Base-by-base conservation (phyloP, 129 eudicot species). In the Glebionis coronaria region DNA sequence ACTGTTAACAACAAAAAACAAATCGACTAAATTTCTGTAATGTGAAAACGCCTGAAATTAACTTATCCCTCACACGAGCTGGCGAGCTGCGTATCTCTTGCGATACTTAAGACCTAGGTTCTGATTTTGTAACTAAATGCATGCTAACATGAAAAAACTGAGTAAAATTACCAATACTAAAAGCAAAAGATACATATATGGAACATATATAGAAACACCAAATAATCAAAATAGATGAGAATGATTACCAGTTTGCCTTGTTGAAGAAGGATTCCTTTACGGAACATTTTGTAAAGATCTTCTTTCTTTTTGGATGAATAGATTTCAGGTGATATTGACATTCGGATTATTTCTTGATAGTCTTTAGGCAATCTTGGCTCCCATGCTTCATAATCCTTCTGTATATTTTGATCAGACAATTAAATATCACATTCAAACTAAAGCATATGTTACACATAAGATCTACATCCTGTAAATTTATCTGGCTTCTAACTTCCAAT, bases 251-350 rank as follows among this genome's bases (percentile, higher is more conserved):
- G 27, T 49, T 49, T 65, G n/a, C 44, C 58, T 8, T 29, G 19
- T 65, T 28, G 46, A 23, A 65, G 51, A 21, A 46, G 70, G 57
- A 65, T 65, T 65, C 70, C 70, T 46, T 65, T 19, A 14, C 2
- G 3, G 18, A 65, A 25, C 56, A 46, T 46, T 21, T 23, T 12
- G 7, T 23, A 65, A 5, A 65, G 44, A 45, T 65, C 69, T 9
- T 21, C 27, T 45, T 46, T 65, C 56, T 12, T 65, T 46, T 21
- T 25, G 69, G 12, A 23, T 6, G 2, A 19, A 42, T 13, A 21
- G 44, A 45, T 62, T 16, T 42, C 16, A 5, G 68, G 68, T 29
- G 4, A 40, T 44, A 19, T 12, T 42, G 53, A 63, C 68, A 16
- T 21, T 44, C 19, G 19, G 10, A 64, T 21, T 45, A 64, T 64